phyloP scores from a whole-genome alignment of 2,329 filamentous ascomycete species.

The Apiospora aurea region DNA sequence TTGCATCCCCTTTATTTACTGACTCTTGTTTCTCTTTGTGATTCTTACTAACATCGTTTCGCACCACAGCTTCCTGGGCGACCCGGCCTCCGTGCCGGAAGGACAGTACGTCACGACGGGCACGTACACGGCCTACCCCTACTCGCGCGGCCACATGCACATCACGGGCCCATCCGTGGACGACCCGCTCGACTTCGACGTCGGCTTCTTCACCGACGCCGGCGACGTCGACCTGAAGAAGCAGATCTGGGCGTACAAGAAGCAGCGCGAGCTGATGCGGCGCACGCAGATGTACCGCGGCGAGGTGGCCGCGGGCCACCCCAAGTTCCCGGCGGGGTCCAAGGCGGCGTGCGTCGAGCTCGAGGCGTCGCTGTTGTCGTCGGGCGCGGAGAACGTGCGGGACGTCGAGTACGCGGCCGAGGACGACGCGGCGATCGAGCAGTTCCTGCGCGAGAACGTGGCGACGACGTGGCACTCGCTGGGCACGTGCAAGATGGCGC shows the following conservation, averaged over 20 bases:
- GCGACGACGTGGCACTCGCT: constrained; percentile 48
- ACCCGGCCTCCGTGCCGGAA: constrained; percentile 28
- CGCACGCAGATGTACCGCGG: constrained; percentile 60
- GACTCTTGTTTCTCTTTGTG: too few species aligned
- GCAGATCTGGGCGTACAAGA: constrained; percentile 70
- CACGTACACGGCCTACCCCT: constrained; percentile 64
- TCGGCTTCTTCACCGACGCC: constrained; percentile 62
- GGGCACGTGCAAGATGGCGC: constrained; percentile 48
- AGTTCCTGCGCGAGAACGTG: constrained; percentile 42
- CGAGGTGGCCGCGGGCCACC: constrained; percentile 51
- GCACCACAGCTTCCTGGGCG: constrained; percentile 30
- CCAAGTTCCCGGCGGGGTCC: constrained; percentile 51
- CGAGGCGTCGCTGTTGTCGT: constrained; percentile 26
- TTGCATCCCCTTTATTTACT: constrained; percentile 31
- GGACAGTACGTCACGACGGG: constrained; percentile 58
- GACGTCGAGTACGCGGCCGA: constrained; percentile 53
- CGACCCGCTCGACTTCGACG: constrained; percentile 61
- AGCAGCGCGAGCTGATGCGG: constrained; percentile 65
- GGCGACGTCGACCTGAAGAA: constrained; percentile 60
- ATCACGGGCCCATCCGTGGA: constrained; percentile 53
- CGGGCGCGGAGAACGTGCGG: constrained; percentile 38
- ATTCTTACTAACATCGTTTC: constrained; percentile 32
- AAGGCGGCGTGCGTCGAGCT: constrained; percentile 46
- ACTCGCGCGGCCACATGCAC: constrained; percentile 66
- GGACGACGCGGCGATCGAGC: constrained; percentile 51